A percentile compares a stretch with the other conserved stretches of the same genome.
Conservation (phyloP, 305 asterid species). For the Fraxinus xanthoxyloides region DNA sequence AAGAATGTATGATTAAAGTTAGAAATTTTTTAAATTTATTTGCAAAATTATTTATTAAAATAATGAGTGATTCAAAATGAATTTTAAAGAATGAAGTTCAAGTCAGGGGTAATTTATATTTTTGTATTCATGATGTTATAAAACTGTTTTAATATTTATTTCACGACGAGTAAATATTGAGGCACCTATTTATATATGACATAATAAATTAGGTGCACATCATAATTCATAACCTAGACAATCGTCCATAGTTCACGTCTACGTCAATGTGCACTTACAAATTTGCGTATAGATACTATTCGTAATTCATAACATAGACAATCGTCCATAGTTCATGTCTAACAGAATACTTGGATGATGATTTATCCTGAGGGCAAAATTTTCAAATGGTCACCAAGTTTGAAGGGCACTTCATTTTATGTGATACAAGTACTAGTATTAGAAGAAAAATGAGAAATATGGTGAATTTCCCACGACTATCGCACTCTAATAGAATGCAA, state of each 20-base stretch:
- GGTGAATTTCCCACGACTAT: too few relatives aligned
- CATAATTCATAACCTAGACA: neutral
- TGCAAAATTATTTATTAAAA: neutral
- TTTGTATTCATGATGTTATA: neutral
- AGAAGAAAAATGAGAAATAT: neutral
- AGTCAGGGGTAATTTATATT: neutral
- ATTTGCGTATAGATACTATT: too few relatives aligned
- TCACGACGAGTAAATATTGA: neutral
- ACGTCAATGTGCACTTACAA: too few relatives aligned
- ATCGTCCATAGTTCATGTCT: too few relatives aligned
- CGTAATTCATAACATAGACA: too few relatives aligned
- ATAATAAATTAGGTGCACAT: neutral
- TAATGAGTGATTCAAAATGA: neutral
- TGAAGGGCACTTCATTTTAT: neutral
- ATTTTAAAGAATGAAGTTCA: neutral
- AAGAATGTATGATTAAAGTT: neutral
- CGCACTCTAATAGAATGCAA: too few relatives aligned
- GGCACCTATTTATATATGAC: neutral
- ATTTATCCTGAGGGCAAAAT: neutral
- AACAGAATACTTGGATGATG: neutral
- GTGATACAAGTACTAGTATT: neutral
- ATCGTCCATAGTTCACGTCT: neutral
- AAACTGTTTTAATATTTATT: neutral
- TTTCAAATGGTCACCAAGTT: neutral
- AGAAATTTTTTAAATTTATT: neutral